These are phyloP conservation scores for Colletotrichum sp. DNA, from an alignment of 2,329 filamentous ascomycete species.

Conservation along the genomic window DNA sequence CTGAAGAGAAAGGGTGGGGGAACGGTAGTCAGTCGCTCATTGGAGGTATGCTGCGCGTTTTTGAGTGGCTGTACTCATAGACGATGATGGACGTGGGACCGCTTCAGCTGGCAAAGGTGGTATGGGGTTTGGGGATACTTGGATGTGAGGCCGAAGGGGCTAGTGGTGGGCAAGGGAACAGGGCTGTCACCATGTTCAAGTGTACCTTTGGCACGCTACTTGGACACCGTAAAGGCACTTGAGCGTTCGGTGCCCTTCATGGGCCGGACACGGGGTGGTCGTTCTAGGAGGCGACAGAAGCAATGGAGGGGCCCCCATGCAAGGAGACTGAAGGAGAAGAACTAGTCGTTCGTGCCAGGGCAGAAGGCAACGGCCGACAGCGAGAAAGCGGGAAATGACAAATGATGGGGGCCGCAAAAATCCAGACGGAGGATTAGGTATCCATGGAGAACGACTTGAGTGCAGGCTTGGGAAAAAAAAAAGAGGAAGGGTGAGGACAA, in stretches of 20 bases:
- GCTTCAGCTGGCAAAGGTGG: slow-evolving; percentile 6
- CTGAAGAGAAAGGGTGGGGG: slow-evolving; percentile 20
- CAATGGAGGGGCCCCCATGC: neutral
- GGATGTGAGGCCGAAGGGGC: neutral
- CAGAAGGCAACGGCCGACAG: neutral
- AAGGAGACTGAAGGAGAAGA: slow-evolving; percentile 9
- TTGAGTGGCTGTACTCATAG: slow-evolving; percentile 11
- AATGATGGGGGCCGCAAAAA: neutral
- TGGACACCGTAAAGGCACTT: slow-evolving; percentile 1
- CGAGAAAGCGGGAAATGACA: slow-evolving; percentile 13
- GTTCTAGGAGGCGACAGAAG: neutral
- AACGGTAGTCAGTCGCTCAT: slow-evolving; percentile 6
- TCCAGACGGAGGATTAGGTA: neutral
- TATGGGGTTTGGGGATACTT: neutral
- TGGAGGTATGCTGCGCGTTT: neutral
- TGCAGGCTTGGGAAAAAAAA: neutral
- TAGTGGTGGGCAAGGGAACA: slow-evolving; percentile 7
- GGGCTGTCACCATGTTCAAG: slow-evolving; percentile 9
- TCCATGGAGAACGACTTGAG: neutral
- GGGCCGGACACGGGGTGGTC: neutral
- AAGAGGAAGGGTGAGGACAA: neutral
- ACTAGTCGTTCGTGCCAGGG: neutral
- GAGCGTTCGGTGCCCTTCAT: neutral
- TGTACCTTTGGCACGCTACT: neutral
- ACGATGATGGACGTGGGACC: neutral